phyloP scores from a whole-genome alignment of 495 filamentous ascomycete species.

The Neurospora pannonica region DNA sequence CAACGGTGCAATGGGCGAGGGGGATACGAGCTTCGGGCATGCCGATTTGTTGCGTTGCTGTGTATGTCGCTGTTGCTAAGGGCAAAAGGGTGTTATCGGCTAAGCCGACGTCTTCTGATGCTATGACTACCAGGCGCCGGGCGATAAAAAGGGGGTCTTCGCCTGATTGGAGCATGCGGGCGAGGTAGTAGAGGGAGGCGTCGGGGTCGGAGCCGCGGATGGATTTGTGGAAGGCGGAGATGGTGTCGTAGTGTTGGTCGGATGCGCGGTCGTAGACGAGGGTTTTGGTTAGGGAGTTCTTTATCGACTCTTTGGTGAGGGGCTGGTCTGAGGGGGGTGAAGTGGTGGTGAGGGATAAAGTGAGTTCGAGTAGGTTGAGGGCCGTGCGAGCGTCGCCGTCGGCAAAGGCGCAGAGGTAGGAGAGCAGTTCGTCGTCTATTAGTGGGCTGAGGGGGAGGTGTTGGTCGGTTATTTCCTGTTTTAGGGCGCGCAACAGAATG shows the following conservation, averaged over 20 bases:
- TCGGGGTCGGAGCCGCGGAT: conserved; percentile 80
- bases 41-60: conserved; percentile 80
- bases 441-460: conserved; percentile 37
- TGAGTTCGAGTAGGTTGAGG: conserved; percentile 84
- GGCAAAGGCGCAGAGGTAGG: conserved; percentile 73
- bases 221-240: conserved; percentile 94
- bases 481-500: conserved; percentile 68
- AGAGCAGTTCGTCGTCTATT: conserved; percentile 66
- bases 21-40: conserved; percentile 93
- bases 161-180: conserved; percentile 90
- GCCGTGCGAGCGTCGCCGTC: conserved; percentile 90
- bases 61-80: conserved; percentile 74
- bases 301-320: conserved; percentile 58
- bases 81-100: conserved; percentile 80
- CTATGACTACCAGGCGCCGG: conserved; percentile 81
- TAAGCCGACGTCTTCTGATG: conserved; percentile 84
- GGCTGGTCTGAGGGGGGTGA: conserved; percentile 9
- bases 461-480: conserved; percentile 37
- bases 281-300: conserved; percentile 74
- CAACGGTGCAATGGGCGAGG: conserved; percentile 77
- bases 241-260: conserved; percentile 93
- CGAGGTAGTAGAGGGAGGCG: conserved; percentile 85
- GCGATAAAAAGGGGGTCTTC: conserved; percentile 93
- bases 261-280: conserved; percentile 90
- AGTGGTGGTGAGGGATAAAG: conserved; percentile 46